Evolutionary conservation across 2,329 filamentous ascomycete species (phyloP), one percentile per base, ranked within the genome.

Genomic region (Cladosporium sp.): DNA sequence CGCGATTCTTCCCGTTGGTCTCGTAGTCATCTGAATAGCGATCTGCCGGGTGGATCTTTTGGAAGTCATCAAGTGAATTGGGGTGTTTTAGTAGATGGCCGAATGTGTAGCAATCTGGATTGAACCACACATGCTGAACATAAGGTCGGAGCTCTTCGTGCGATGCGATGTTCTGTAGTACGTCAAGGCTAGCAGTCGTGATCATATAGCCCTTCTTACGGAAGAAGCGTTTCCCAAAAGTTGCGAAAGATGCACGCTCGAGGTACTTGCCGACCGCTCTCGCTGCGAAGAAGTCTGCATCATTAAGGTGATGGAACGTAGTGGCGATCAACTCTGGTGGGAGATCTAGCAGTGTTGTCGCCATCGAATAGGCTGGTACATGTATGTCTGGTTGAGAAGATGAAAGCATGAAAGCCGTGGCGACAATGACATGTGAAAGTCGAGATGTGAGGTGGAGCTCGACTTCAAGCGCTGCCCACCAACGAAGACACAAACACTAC

Each of bases 41-140:
- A 6, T 50, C 47, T 47, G 30, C 43, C 3, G 43, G 43, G 28
- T 37, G 17, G n/a, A 34, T 11, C 19, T 50, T 37, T 8, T 36
- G 8, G 17, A n/a, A 36, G 17, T 50, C 47, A 4, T 50, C 47
- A 15, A 50, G 37, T n/a, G 12, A 11, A 7, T 37, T n/a, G 28
- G 19, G 12, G 8, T 20, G 30, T 3, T 34, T 12, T 22, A 50
- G 30, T 14, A 22, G 17, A 12, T 25, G 28, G 6, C 52, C 42
- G 7, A 49, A 64, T 14, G 65, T 67, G 57, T 61, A 67, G 51
- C 61, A 65, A 50, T 72, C 69, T 1, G 69, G 69, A 51, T 71
- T 72, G 64, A 71, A 69, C 69, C 69, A 72, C 19, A 72, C 55
- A 55, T 72, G 69, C 40, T 70, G 66, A 11, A 69, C 63, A 50